Evolutionary conservation across 257 asterid genomes (phyloP).

Genomic region (Perilla frutescens): DNA sequence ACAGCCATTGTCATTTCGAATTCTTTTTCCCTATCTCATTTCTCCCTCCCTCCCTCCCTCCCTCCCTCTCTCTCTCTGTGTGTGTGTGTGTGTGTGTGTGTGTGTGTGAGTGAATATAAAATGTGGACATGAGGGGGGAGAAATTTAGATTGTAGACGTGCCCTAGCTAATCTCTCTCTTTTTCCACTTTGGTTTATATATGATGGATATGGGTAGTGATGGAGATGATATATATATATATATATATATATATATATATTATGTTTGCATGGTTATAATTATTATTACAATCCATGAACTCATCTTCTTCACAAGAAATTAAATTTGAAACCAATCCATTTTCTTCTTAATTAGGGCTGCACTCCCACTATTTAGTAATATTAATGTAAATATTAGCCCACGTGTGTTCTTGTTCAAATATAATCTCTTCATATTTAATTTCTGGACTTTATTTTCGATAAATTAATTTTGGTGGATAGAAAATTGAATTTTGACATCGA

Average conservation of each 20-base stretch:
- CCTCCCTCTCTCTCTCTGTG: conserved; percentile 35
- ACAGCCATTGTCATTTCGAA: conserved; percentile 57
- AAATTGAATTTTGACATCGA: too few species aligned
- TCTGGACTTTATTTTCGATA: too few species aligned
- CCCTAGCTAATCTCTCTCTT: conserved; percentile 33
- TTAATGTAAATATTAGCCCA: too few species aligned
- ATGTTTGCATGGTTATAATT: conserved; percentile 17
- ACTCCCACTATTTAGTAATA: not conserved
- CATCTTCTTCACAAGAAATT: conserved; percentile 46
- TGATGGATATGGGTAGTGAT: conserved; percentile 35
- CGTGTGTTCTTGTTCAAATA: too few species aligned
- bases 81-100: not conserved
- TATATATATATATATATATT: not conserved
- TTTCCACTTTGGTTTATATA: conserved; percentile 50
- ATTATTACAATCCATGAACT: conserved; percentile 46
- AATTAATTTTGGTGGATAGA: too few species aligned
- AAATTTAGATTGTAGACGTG: conserved; percentile 39
- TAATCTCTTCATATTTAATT: too few species aligned
- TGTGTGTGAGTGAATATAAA: not conserved
- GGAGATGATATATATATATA: conserved; percentile 36
- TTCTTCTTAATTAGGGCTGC: conserved; percentile 28
- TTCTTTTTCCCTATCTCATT: conserved; percentile 28
- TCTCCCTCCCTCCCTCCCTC: conserved; percentile 31
- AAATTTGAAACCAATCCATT: conserved; percentile 31
- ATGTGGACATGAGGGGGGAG: conserved; percentile 31